phyloP scores from a whole-genome alignment of 306 rosid species.

The Prunus kanzakura region DNA sequence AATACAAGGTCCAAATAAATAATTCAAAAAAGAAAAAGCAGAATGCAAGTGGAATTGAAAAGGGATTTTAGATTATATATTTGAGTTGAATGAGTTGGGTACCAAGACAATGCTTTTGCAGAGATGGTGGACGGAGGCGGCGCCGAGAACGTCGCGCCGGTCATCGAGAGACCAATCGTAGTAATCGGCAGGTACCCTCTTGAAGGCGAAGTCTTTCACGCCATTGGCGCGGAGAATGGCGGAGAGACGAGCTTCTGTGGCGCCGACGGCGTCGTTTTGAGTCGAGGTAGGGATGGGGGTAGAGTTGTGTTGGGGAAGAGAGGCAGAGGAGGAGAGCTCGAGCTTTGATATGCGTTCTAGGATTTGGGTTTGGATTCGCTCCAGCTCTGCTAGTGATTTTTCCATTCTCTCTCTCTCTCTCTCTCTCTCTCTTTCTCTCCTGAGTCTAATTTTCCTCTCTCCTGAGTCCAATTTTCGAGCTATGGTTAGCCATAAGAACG shows the following conservation, averaged over 20 bases:
- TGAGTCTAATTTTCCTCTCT: neutral
- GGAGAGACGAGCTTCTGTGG: slow-evolving; percentile 67
- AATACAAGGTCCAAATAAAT: neutral
- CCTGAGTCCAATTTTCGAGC: neutral
- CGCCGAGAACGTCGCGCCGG: slow-evolving; percentile 63
- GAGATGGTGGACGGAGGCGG: slow-evolving; percentile 74
- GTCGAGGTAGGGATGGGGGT: neutral
- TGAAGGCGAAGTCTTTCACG: slow-evolving; percentile 67
- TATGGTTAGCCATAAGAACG: neutral
- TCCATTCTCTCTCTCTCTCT: slow-evolving; percentile 30
- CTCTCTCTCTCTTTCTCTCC: neutral
- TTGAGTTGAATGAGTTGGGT: neutral
- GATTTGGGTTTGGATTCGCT: slow-evolving; percentile 43
- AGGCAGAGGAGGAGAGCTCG: slow-evolving; percentile 25
- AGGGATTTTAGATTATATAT: neutral
- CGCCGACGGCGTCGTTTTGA: slow-evolving; percentile 13
- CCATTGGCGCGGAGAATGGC: slow-evolving; percentile 49
- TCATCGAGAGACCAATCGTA: slow-evolving; percentile 82
- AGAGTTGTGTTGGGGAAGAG: slow-evolving; percentile 21
- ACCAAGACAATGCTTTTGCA: slow-evolving; percentile 96
- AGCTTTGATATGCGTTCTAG: slow-evolving; percentile 51
- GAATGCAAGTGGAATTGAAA: neutral
- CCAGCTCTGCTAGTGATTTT: slow-evolving; percentile 39
- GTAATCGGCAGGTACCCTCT: slow-evolving; percentile 64
- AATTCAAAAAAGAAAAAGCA: neutral